Conservation (phyloP, 257 asterid species). For the Ilex aquifolium region DNA sequence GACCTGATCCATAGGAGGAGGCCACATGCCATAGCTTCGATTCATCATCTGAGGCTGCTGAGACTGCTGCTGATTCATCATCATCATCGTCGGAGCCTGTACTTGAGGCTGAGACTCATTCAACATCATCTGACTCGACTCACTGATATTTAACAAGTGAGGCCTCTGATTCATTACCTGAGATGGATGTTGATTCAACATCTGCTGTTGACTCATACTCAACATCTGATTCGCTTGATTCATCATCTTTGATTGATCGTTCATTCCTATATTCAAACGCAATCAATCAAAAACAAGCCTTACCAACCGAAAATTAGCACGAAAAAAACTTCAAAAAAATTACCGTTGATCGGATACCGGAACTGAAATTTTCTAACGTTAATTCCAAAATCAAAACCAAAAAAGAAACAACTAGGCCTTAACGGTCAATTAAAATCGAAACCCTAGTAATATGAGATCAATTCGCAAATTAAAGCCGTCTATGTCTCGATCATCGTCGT, state of each 20-base stretch:
- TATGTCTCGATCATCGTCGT: background rate
- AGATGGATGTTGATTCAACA: constrained; percentile 20
- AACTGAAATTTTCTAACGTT: background rate
- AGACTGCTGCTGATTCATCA: constrained; percentile 11
- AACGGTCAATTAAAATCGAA: background rate
- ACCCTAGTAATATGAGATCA: too few species aligned
- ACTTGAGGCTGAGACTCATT: background rate
- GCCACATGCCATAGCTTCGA: constrained; percentile 67
- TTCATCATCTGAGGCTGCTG: constrained; percentile 32
- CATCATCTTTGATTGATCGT: constrained; percentile 58
- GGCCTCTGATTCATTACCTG: background rate
- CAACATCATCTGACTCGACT: background rate
- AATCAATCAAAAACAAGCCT: background rate
- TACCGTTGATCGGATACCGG: background rate
- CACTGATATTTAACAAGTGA: too few species aligned
- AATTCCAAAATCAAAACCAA: background rate
- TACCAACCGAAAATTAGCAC: background rate
- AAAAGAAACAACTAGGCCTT: background rate
- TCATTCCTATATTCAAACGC: constrained; percentile 20
- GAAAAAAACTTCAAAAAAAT: background rate
- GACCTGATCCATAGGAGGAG: constrained; percentile 35
- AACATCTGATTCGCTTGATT: constrained; percentile 37
- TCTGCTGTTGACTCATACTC: constrained; percentile 32
- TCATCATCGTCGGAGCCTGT: too few species aligned
- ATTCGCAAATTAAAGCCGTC: too few species aligned